Evolutionary conservation across 2,329 filamentous ascomycete genomes (phyloP).

Genomic region (Beauveria medogensis): DNA sequence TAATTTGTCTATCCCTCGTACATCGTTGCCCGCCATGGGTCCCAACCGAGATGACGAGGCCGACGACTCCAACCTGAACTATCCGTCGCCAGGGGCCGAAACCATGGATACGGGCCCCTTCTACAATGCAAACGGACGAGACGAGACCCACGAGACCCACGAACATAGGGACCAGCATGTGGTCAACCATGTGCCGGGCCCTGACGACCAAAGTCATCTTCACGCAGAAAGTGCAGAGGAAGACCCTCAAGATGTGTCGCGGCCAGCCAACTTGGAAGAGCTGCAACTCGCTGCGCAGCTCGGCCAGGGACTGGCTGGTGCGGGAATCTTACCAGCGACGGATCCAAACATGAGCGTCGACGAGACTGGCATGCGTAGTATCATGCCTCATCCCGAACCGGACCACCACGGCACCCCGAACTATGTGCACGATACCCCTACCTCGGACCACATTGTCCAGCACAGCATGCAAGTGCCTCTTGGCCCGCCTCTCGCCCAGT

Average conservation of each 20-base stretch:
- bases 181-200: conserved; percentile 1
- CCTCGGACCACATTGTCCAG: conserved; percentile 28
- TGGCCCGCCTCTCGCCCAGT: conserved; percentile 24
- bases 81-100: conserved; percentile 39
- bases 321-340: conserved; percentile 40
- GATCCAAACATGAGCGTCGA: conserved; percentile 37
- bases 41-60: conserved; percentile 26
- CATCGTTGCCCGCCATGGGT: conserved; percentile 20
- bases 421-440: conserved; percentile 30
- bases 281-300: conserved; percentile 51
- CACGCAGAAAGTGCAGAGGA: conserved; percentile 25
- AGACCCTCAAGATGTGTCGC: conserved; percentile 31
- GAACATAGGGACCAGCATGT: conserved; percentile 16
- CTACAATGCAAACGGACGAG: conserved; percentile 32
- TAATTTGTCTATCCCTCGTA: background rate
- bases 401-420: conserved; percentile 28
- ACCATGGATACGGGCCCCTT: conserved; percentile 35
- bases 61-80: conserved; percentile 32
- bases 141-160: conserved; percentile 24
- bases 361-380: conserved; percentile 34
- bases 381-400: conserved; percentile 34
- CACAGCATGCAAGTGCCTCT: conserved; percentile 31
- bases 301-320: conserved; percentile 42
- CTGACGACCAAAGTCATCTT: conserved; percentile 22
- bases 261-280: conserved; percentile 43